Percentiles rank a stretch among this genome's conserved stretches.
These are phyloP conservation scores for Syncephalastrum monosporum DNA, from an alignment of 371 early-diverging fungal species.

Conservation along the genomic window DNA sequence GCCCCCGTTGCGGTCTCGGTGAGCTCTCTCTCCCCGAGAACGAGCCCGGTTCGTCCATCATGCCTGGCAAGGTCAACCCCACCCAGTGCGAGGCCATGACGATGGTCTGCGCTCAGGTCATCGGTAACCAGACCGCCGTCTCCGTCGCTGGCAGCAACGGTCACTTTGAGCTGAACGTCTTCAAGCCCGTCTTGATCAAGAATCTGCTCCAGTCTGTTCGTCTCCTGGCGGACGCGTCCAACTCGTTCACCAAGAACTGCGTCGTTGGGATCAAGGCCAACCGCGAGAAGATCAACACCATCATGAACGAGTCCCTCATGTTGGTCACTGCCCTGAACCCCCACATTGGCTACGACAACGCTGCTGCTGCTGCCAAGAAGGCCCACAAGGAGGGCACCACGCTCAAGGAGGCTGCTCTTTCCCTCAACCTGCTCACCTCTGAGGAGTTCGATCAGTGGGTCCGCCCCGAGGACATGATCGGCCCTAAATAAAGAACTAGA, in stretches of 20 bases:
- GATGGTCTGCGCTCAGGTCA: conserved; percentile 97
- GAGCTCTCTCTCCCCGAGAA: conserved; percentile 94
- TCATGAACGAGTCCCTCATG: conserved; percentile 58
- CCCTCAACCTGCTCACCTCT: conserved; percentile 74
- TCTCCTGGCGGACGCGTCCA: conserved; percentile 80
- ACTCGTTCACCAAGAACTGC: conserved; percentile 90
- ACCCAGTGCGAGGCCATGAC: conserved; percentile 98
- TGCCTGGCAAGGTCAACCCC: conserved; percentile 97
- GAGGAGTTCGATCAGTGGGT: conserved; percentile 93
- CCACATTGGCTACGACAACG: conserved; percentile 72
- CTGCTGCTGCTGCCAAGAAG: conserved; percentile 93
- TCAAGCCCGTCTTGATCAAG: conserved; percentile 96
- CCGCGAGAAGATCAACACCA: conserved; percentile 75
- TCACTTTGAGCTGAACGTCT: conserved; percentile 97
- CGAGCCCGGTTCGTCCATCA: conserved; percentile 97
- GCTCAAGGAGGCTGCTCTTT: conserved; percentile 85
- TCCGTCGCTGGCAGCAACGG: conserved; percentile 90
- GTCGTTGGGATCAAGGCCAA: conserved; percentile 91
- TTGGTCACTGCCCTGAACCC: conserved; percentile 28
- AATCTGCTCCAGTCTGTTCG: conserved; percentile 90
- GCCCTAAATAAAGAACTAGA: conserved; percentile 36
- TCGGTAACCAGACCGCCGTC: conserved; percentile 94
- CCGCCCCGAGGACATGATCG: conserved; percentile 88
- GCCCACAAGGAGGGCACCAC: conserved; percentile 85
- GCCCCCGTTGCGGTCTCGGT: conserved; percentile 96